phyloP scores from a whole-genome alignment of 805 yeast species.

The Vanderwaltozyma verrucispora region DNA sequence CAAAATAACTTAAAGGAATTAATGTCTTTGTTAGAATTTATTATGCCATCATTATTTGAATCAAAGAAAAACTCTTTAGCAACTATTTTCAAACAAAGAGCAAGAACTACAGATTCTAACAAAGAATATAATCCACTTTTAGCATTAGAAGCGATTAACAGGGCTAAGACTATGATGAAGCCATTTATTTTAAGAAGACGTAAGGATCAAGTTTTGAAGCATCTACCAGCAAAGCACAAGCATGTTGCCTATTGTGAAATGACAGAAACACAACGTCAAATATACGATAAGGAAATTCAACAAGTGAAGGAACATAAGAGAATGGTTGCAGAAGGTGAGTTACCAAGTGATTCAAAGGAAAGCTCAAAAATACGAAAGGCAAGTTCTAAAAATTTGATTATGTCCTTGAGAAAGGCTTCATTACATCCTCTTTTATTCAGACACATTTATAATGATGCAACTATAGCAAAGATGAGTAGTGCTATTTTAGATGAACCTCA shows the following conservation, averaged over 20 bases:
- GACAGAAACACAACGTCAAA: conserved; percentile 39
- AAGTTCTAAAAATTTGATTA: conserved; percentile 53
- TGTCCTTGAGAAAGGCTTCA: conserved; percentile 87
- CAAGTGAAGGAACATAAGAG: conserved; percentile 28
- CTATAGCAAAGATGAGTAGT: conserved; percentile 56
- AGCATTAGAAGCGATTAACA: conserved; percentile 81
- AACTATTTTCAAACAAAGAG: conserved; percentile 78
- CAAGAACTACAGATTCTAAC: conserved; percentile 50
- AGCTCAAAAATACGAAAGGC: conserved; percentile 29
- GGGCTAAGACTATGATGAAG: conserved; percentile 97
- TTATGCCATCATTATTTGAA: conserved; percentile 71
- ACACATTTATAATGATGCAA: conserved; percentile 44
- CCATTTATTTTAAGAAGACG: conserved; percentile 91
- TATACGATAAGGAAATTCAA: conserved; percentile 54
- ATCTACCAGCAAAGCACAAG: conserved; percentile 71
- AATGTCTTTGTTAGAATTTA: conserved; percentile 82
- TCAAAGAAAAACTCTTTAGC: conserved; percentile 76
- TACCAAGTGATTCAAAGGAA: conserved; percentile 17
- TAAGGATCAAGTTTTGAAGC: conserved; percentile 84
- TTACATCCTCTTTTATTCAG: conserved; percentile 86
- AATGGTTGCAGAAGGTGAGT: conserved; percentile 16
- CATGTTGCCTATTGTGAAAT: conserved; percentile 56
- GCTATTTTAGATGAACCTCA: conserved; percentile 73
- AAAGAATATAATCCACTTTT: conserved; percentile 63
- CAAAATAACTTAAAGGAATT: conserved; percentile 89